Evolutionary conservation across 768 basidiomycete genomes (phyloP).

Genomic region (Lepiota brunneoincarnata): DNA sequence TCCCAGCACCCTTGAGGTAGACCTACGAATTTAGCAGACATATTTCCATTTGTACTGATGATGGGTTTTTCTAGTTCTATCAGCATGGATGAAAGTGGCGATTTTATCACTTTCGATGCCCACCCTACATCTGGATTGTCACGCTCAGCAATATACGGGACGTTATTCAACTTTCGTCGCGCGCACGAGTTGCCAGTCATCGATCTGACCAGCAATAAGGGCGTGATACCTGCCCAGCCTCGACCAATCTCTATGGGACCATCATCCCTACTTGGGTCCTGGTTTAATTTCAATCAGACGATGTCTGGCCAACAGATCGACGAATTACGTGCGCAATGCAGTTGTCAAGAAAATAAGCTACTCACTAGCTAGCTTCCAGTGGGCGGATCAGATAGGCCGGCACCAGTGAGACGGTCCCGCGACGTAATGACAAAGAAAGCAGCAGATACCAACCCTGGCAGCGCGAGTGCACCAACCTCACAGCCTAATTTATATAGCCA

Average conservation of each 20-base stretch:
- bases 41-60: not conserved
- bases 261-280: constrained; percentile 51
- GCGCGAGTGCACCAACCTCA: constrained; percentile 20
- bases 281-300: constrained; percentile 49
- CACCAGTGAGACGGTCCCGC: constrained; percentile 29
- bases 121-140: constrained; percentile 32
- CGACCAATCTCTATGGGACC: constrained; percentile 61
- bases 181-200: constrained; percentile 49
- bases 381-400: constrained; percentile 62
- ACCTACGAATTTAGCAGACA: constrained; percentile 11
- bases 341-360: not conserved
- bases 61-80: constrained; percentile 25
- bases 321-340: constrained; percentile 42
- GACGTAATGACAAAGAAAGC: constrained; percentile 8
- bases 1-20: constrained; percentile 31
- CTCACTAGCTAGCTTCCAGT: constrained; percentile 36
- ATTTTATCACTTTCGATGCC: constrained; percentile 47
- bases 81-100: constrained; percentile 49
- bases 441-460: constrained; percentile 10
- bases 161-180: constrained; percentile 57
- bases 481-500: constrained; percentile 43
- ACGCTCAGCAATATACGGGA: constrained; percentile 44
- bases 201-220: constrained; percentile 42
- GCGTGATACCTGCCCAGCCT: constrained; percentile 51
- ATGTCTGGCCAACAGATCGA: constrained; percentile 63